phyloP scores from a whole-genome alignment of 257 asterid genomes.

The Eucommia ulmoides region DNA sequence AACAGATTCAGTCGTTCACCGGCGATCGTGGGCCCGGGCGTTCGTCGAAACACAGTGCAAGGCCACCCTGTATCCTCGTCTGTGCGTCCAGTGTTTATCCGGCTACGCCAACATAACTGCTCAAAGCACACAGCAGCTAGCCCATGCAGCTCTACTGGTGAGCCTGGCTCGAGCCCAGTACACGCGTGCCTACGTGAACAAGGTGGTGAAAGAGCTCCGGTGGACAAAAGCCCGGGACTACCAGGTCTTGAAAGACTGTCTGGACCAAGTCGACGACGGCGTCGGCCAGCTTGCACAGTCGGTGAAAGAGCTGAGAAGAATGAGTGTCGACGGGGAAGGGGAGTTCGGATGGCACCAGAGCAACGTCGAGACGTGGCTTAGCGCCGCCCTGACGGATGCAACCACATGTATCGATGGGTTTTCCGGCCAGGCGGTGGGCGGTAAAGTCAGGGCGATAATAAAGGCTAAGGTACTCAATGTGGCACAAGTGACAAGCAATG shows the following conservation, averaged over 20 bases:
- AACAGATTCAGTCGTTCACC: conserved; percentile 1
- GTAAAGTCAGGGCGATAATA: conserved; percentile 30
- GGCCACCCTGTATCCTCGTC: conserved; percentile 24
- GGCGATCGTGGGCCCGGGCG: conserved; percentile 21
- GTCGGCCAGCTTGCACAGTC: conserved; percentile 38
- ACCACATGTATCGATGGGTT: conserved; percentile 39
- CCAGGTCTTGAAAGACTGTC: conserved; percentile 33
- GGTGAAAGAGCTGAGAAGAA: conserved; percentile 30
- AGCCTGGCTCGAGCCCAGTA: conserved; percentile 37
- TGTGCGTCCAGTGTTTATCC: conserved; percentile 33
- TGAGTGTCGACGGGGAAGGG: conserved; percentile 15
- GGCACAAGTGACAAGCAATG: conserved; percentile 38
- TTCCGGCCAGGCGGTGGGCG: conserved; percentile 32
- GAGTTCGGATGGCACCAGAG: conserved; percentile 48
- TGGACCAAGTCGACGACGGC: conserved; percentile 50
- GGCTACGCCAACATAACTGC: conserved; percentile 17
- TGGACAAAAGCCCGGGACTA: conserved; percentile 21
- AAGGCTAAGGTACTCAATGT: conserved; percentile 47
- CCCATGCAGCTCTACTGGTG: conserved; percentile 40
- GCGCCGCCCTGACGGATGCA: conserved; percentile 43
- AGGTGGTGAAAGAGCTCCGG: conserved; percentile 28
- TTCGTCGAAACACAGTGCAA: conserved; percentile 33
- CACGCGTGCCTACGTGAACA: conserved; percentile 30
- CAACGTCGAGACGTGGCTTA: conserved; percentile 47
- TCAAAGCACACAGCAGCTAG: conserved; percentile 31